Evolutionary conservation across 148 eudicot species (phyloP), one percentile per base, ranked within the genome.

Genomic region (Persicaria maculosa): DNA sequence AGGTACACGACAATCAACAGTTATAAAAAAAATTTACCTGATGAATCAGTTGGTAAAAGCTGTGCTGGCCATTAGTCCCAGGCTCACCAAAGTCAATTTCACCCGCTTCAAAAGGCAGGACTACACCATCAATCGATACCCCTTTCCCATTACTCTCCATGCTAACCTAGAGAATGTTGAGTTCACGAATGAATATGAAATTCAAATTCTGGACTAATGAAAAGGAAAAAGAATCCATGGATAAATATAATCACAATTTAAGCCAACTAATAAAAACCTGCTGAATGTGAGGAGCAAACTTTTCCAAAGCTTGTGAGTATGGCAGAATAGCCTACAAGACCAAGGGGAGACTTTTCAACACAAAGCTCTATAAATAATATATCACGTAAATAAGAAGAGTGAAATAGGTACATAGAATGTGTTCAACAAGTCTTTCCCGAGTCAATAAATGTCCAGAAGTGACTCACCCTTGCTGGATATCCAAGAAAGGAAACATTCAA

Each of bases 61-160:
- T 95, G 83, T 95, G 98, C 75, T 95, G 98, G 17, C 98, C 98
- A 82, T 95, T 95, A 75, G 98, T 95, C 80, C 98, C 98, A 52
- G 98, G 98, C 83, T 95, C 98, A 61, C 98, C 98, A 78, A 95
- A 95, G 88, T 95, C 98, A 73, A 95, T 92, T 83, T 92, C 98
- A 81, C 98, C 97, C 62, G 96, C 75, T 79, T 86, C 92, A 80
- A 81, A 92, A 74, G 96, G 96, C 82, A 95, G 97, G 44, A 75
- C 84, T 53, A 76, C 88, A 44, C 97, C 98, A 80, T 90, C 96
- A 73, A 95, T 92, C 71, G 98, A 92, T 48, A 95, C 98, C 47
- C 98, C 96, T 81, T 95, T 95, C 57, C 98, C 98, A 75, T 95
- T 95, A 84, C 98, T 95, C 77, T 95, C 98, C 98, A 95, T 95